Evolutionary conservation across 2,329 filamentous ascomycete genomes (phyloP).

Genomic region (Fusarium secorum): DNA sequence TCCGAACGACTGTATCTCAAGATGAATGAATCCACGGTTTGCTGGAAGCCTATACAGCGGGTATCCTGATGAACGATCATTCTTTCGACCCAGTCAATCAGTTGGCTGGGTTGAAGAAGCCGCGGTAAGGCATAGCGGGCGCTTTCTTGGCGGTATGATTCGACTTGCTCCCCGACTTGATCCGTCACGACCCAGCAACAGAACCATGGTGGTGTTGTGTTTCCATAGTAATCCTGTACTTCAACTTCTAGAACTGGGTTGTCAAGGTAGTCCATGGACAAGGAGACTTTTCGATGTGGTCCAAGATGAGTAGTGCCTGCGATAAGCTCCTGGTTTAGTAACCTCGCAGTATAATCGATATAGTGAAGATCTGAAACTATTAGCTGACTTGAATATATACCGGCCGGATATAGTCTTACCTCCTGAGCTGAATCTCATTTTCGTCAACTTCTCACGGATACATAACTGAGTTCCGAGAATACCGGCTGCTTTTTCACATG

Average conservation of each 20-base stretch:
- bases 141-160: conserved; percentile 40
- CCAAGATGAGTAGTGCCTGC: conserved; percentile 42
- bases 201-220: conserved; percentile 36
- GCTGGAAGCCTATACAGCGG: conserved; percentile 40
- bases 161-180: conserved; percentile 39
- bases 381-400: background rate
- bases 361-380: conserved; percentile 40
- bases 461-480: conserved; percentile 39
- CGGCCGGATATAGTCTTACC: conserved; percentile 15
- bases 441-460: conserved; percentile 41
- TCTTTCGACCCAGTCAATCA: conserved; percentile 40
- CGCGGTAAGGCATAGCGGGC: conserved; percentile 39
- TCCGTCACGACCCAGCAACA: conserved; percentile 43
- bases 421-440: conserved; percentile 42
- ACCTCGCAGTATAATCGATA: conserved; percentile 41
- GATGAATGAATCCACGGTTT: conserved; percentile 41
- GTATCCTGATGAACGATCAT: conserved; percentile 37
- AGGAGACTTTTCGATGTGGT: conserved; percentile 35
- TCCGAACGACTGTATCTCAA: conserved; percentile 39
- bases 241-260: conserved; percentile 38
- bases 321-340: conserved; percentile 41
- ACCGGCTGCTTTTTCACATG: conserved; percentile 38
- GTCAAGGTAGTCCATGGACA: conserved; percentile 41
- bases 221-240: conserved; percentile 41
- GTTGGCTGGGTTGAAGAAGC: conserved; percentile 32